Evolutionary conservation across 2,329 filamentous ascomycete species (phyloP).

Genomic region (Aspergillus spinulosporus): DNA sequence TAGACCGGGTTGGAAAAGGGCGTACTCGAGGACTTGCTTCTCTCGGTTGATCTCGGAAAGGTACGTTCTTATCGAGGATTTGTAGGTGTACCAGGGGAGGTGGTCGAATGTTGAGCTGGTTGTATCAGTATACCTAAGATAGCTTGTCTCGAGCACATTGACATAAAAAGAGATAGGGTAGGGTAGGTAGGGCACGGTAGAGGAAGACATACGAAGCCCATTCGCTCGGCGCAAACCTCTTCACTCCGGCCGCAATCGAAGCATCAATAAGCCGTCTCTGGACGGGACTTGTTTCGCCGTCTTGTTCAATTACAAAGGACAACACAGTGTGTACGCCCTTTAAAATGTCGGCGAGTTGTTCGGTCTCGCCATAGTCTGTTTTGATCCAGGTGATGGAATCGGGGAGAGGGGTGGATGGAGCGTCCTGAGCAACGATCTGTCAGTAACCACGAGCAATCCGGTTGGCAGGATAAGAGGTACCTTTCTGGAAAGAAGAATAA

Average conservation of each 20-base stretch:
- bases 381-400: constrained; percentile 4
- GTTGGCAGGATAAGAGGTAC: not conserved
- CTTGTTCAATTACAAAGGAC: constrained; percentile 7
- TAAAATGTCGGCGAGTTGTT: not conserved
- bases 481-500: constrained; percentile 7
- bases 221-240: constrained; percentile 16
- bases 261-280: constrained; percentile 14
- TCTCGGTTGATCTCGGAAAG: constrained; percentile 11
- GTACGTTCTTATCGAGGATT: constrained; percentile 6
- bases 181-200: too few relatives aligned
- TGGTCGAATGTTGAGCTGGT: not conserved
- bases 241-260: constrained; percentile 10
- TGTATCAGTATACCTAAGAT: too few relatives aligned
- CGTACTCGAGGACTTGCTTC: constrained; percentile 15
- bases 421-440: not conserved
- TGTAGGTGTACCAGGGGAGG: constrained; percentile 14
- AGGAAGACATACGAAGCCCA: constrained; percentile 2
- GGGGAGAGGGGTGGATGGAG: too few relatives aligned
- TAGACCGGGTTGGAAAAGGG: constrained; percentile 13
- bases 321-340: constrained; percentile 12
- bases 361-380: constrained; percentile 1
- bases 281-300: not conserved
- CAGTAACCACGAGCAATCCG: too few relatives aligned
- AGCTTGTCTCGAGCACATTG: too few relatives aligned
- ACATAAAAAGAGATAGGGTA: too few relatives aligned